phyloP scores from a whole-genome alignment of 208 protist genomes.

The Crithidia fasciculata region DNA sequence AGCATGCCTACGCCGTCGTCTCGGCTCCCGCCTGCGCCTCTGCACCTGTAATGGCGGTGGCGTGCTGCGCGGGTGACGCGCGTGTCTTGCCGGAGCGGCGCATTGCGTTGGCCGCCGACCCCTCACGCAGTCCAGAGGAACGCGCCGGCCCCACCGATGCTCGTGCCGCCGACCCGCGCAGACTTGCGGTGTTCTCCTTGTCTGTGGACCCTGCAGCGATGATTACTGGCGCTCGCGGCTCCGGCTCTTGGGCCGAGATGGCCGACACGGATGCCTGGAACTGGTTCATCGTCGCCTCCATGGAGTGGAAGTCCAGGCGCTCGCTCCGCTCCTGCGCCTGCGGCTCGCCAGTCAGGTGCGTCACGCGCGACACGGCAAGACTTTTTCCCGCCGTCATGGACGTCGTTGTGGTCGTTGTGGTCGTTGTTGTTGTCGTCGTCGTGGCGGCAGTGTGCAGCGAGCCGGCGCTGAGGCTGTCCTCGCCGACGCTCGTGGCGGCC shows the following conservation, averaged over 20 bases:
- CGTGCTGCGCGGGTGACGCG: constrained; percentile 12
- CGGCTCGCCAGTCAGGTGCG: background rate
- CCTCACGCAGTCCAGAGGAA: constrained; percentile 13
- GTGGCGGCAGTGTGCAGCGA: background rate
- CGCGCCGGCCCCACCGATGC: background rate
- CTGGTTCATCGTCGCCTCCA: constrained; percentile 38
- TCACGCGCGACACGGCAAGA: constrained; percentile 15
- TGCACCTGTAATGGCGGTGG: background rate
- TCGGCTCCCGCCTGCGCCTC: background rate
- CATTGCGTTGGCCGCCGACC: constrained; percentile 14
- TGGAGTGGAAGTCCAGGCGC: constrained; percentile 13
- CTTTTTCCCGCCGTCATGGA: constrained; percentile 13
- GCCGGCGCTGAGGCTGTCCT: constrained; percentile 19
- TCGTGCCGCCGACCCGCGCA: background rate
- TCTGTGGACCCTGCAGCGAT: background rate
- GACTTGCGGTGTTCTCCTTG: constrained; percentile 20
- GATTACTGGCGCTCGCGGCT: constrained; percentile 5
- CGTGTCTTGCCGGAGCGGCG: constrained; percentile 16
- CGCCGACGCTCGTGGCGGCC: constrained; percentile 18
- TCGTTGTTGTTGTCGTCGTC: background rate
- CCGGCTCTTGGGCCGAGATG: constrained; percentile 10
- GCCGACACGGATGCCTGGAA: constrained; percentile 10
- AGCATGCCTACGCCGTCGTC: background rate
- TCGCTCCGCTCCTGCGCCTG: constrained; percentile 16
- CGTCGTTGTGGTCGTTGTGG: constrained; percentile 13